Evolutionary conservation across 306 rosid genomes (phyloP).

Genomic region (Acacia confusa): DNA sequence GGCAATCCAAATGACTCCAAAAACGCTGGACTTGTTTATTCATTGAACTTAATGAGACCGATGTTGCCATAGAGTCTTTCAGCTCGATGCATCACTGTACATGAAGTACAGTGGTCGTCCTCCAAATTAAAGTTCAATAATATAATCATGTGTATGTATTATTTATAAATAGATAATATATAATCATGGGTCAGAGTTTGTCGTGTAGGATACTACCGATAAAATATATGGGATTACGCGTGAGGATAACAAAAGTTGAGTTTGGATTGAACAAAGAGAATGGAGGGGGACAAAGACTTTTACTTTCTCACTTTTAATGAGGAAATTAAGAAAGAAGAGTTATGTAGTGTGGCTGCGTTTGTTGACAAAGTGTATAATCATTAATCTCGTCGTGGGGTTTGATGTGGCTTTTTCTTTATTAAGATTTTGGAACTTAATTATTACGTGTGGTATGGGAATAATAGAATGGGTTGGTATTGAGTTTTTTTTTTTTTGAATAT

Average conservation of each 20-base stretch:
- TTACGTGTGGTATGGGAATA: neutral
- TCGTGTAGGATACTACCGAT: neutral
- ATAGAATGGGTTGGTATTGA: neutral
- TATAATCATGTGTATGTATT: neutral
- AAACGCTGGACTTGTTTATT: neutral
- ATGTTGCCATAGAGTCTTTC: neutral
- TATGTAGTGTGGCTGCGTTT: neutral
- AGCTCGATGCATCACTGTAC: neutral
- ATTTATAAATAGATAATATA: neutral
- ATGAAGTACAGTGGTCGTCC: neutral
- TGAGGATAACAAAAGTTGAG: neutral
- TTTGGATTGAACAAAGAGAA: neutral
- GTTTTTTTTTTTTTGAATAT: neutral
- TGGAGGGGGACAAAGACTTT: neutral
- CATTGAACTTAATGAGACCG: neutral
- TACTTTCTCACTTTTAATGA: neutral
- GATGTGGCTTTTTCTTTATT: neutral
- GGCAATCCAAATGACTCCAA: neutral
- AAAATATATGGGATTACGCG: neutral
- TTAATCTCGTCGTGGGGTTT: neutral
- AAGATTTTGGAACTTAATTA: neutral
- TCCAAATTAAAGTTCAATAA: neutral
- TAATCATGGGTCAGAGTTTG: neutral
- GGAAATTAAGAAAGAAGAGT: neutral
- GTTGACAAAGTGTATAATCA: neutral